Evolutionary conservation across 2,329 filamentous ascomycete genomes (phyloP).

Genomic region (Trichoderma koningii): DNA sequence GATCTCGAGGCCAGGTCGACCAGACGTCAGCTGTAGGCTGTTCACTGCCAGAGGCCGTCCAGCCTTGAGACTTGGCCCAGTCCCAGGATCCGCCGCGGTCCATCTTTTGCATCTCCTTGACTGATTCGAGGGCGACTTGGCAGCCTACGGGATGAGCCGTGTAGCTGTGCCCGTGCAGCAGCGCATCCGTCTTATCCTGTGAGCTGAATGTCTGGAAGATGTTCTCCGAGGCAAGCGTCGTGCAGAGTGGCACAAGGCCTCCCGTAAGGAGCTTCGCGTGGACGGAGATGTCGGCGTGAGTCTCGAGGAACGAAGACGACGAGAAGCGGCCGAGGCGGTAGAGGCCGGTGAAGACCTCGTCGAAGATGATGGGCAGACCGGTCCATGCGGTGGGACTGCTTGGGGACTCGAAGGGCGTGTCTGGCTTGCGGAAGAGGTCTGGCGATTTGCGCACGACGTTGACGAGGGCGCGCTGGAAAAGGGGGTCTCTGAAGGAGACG

Average conservation of each 20-base stretch:
- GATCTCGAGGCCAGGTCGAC: slow-evolving; percentile 69
- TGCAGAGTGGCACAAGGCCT: slow-evolving; percentile 74
- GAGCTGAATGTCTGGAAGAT: slow-evolving; percentile 74
- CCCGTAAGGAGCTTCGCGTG: slow-evolving; percentile 85
- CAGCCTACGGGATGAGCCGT: slow-evolving; percentile 83
- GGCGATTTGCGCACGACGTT: slow-evolving; percentile 64
- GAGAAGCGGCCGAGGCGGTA: slow-evolving; percentile 77
- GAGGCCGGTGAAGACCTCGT: slow-evolving; percentile 85
- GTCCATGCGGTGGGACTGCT: slow-evolving; percentile 55
- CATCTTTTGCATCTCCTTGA: slow-evolving; percentile 62
- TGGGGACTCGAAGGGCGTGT: slow-evolving; percentile 20
- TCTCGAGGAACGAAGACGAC: slow-evolving; percentile 67
- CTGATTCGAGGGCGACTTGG: slow-evolving; percentile 69
- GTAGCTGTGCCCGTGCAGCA: slow-evolving; percentile 85
- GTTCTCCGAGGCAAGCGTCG: slow-evolving; percentile 71
- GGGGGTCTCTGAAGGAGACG: slow-evolving; percentile 61
- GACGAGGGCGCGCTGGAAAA: slow-evolving; percentile 75
- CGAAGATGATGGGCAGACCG: slow-evolving; percentile 77
- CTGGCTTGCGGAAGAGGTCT: slow-evolving; percentile 52
- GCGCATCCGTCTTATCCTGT: slow-evolving; percentile 72
- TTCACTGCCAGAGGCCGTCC: slow-evolving; percentile 22
- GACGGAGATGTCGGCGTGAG: slow-evolving; percentile 73
- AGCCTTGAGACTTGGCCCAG: slow-evolving; percentile 53
- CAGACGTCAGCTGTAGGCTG: slow-evolving; percentile 45
- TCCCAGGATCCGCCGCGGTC: slow-evolving; percentile 60